phyloP scores from a whole-genome alignment of 2,329 filamentous ascomycete species.

The Drechslera avenae region DNA sequence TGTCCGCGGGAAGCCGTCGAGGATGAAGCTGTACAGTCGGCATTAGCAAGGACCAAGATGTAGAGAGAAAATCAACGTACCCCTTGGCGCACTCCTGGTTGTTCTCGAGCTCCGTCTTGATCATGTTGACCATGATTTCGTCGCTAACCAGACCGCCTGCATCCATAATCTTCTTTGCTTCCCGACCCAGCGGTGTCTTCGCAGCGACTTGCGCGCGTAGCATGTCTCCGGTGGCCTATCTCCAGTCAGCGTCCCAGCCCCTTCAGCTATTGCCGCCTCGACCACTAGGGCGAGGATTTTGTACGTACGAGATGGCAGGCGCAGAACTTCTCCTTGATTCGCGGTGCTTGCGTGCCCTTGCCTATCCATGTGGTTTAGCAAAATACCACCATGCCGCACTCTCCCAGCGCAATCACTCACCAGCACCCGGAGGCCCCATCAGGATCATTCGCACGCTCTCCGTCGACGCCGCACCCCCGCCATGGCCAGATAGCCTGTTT shows the following conservation, averaged over 20 bases:
- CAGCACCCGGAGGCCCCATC: slow-evolving; percentile 95
- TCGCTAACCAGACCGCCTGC: slow-evolving; percentile 96
- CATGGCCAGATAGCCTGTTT: slow-evolving; percentile 61
- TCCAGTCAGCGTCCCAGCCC: slow-evolving; percentile 24
- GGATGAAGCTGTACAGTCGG: slow-evolving; percentile 75
- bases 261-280: neutral
- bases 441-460: slow-evolving; percentile 90
- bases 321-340: slow-evolving; percentile 97
- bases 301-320: slow-evolving; percentile 89
- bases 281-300: too few relatives aligned
- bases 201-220: slow-evolving; percentile 96
- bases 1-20: slow-evolving; percentile 97
- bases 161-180: slow-evolving; percentile 99
- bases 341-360: slow-evolving; percentile 98
- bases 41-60: neutral
- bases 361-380: slow-evolving; percentile 63
- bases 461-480: slow-evolving; percentile 48
- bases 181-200: slow-evolving; percentile 90
- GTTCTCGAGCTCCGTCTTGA: slow-evolving; percentile 92
- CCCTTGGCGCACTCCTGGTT: slow-evolving; percentile 97
- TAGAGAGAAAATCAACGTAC: slow-evolving; percentile 55
- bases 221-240: slow-evolving; percentile 96
- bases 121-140: slow-evolving; percentile 99
- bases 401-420: slow-evolving; percentile 60
- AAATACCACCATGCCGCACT: slow-evolving; percentile 6